Evolutionary conservation across 306 rosid genomes (phyloP), one percentile per base, ranked within the genome.

Genomic region (Adenanthera pavonina): DNA sequence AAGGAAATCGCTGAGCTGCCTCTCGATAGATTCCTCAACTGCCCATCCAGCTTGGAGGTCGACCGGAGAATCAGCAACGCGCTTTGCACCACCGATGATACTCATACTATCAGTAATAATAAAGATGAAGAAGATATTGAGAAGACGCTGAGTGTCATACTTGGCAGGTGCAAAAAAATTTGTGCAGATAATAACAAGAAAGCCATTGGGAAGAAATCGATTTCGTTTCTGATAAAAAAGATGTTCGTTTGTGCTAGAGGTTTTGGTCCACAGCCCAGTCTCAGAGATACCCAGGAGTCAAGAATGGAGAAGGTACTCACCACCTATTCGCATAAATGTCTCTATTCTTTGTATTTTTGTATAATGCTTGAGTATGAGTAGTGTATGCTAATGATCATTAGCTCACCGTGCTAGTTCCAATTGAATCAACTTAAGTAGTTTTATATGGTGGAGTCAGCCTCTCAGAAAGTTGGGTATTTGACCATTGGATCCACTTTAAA

Each of bases 21-120:
- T 4, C 80, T 96, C 82, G 98, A 96, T 74, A 92, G 98, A 85
- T 96, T 96, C 82, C 93, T 96, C 54, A 96, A 96, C 54, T 96
- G 98, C 83, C 99, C 99, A 5, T 96, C 99, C 64, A 96, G 96
- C 87, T 85, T 96, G 90, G 98, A 96, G 86, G 97, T 96, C 7
- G 98, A 93, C 81, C 81, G 97, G 78, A 88, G 97, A 83, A 89
- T 85, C 70, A 93, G 98, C 75, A 93, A 84, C 53, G 86, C 88
- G 0, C 87, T 92, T 73, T 84, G 85, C 86, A 85, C 69, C 20
- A 87, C 91, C 17, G 92, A 80, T 54, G 88, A 85, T 48, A 88
- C 6, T 64, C 34, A 8, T 10, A 11, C 15, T 4, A 59, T 8
- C 7, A 35, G 43, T 35, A 64, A 64, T 35, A 41, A 17, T 67